Percentiles rank a stretch among this genome's conserved stretches.
Evolutionary conservation across 306 rosid genomes (phyloP).

Genomic region (Hippophae rhamnoides): DNA sequence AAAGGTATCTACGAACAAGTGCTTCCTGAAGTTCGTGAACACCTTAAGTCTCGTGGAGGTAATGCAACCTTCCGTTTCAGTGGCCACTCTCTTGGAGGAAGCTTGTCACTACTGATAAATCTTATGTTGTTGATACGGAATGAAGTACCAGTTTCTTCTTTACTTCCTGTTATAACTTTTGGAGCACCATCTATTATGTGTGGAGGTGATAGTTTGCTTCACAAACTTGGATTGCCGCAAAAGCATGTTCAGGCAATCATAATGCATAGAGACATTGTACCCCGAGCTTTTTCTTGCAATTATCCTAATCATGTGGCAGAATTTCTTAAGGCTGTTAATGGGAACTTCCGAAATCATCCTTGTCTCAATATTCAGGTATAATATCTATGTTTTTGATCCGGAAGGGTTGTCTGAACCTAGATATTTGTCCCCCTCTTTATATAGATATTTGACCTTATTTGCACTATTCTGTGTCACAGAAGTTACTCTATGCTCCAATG

Average conservation of each 20-base stretch:
- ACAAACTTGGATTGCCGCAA: slow-evolving; percentile 58
- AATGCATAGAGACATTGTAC: slow-evolving; percentile 94
- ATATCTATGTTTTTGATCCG: background rate
- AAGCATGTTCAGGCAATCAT: slow-evolving; percentile 69
- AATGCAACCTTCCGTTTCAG: slow-evolving; percentile 71
- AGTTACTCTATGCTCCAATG: slow-evolving; percentile 72
- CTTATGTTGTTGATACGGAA: slow-evolving; percentile 77
- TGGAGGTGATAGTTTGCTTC: slow-evolving; percentile 74
- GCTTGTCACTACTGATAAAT: slow-evolving; percentile 75
- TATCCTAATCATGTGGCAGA: slow-evolving; percentile 78
- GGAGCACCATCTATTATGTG: slow-evolving; percentile 94
- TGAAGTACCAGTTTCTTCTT: slow-evolving; percentile 59
- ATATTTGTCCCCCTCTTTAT: background rate
- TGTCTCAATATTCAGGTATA: slow-evolving; percentile 76
- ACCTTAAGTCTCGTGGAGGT: slow-evolving; percentile 53
- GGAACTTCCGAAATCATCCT: slow-evolving; percentile 78
- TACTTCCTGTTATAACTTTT: slow-evolving; percentile 86
- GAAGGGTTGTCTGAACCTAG: background rate
- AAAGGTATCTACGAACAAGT: slow-evolving; percentile 84
- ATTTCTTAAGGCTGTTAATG: slow-evolving; percentile 74
- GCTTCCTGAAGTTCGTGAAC: slow-evolving; percentile 71
- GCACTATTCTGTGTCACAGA: slow-evolving; percentile 35
- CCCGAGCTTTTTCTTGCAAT: slow-evolving; percentile 91
- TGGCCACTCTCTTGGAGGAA: slow-evolving; percentile 97
- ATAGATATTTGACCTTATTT: slow-evolving; percentile 14